Conservation (phyloP, 192 early-diverging fungal species). For the Cladochytrium replicatum region DNA sequence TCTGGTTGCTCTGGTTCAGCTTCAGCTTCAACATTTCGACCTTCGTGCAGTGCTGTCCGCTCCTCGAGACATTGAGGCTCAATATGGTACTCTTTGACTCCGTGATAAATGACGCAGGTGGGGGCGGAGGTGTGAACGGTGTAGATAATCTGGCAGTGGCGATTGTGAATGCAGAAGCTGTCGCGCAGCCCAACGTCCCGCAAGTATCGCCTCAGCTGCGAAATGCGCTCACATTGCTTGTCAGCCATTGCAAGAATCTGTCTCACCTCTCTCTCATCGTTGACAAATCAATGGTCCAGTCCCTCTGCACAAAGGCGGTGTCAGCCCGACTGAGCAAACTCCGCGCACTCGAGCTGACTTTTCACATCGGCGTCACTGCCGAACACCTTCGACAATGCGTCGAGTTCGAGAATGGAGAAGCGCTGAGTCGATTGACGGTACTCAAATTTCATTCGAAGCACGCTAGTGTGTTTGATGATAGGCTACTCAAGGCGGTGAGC, state of each 20-base stretch:
- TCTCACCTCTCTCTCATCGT: no score
- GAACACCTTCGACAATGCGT: slow-evolving; percentile 18
- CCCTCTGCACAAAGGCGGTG: neutral
- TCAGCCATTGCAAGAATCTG: neutral
- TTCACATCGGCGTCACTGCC: slow-evolving; percentile 34
- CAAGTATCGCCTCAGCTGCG: neutral
- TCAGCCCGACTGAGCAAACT: slow-evolving; percentile 15
- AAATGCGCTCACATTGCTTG: neutral
- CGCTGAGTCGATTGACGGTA: slow-evolving; percentile 19
- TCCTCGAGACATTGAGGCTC: slow-evolving; percentile 32
- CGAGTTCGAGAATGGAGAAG: slow-evolving; percentile 3
- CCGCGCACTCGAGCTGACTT: slow-evolving; percentile 28
- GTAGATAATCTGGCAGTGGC: slow-evolving; percentile 27
- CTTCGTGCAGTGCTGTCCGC: slow-evolving; percentile 25
- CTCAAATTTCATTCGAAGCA: slow-evolving; percentile 38
- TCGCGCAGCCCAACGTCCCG: slow-evolving; percentile 8
- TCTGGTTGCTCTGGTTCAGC: slow-evolving; percentile 42
- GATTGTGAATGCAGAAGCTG: slow-evolving; percentile 26
- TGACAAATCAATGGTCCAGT: neutral
- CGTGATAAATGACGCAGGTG: slow-evolving; percentile 19
- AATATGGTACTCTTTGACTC: slow-evolving; percentile 42
- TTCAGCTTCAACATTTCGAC: slow-evolving; percentile 28
- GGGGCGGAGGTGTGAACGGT: slow-evolving; percentile 10
- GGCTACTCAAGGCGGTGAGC: slow-evolving; percentile 8
- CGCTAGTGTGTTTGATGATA: slow-evolving; percentile 32